A percentile compares a stretch with the other conserved stretches of the same genome.
Evolutionary conservation across 2,329 filamentous ascomycete species (phyloP).

Genomic region (Tolypocladium album): DNA sequence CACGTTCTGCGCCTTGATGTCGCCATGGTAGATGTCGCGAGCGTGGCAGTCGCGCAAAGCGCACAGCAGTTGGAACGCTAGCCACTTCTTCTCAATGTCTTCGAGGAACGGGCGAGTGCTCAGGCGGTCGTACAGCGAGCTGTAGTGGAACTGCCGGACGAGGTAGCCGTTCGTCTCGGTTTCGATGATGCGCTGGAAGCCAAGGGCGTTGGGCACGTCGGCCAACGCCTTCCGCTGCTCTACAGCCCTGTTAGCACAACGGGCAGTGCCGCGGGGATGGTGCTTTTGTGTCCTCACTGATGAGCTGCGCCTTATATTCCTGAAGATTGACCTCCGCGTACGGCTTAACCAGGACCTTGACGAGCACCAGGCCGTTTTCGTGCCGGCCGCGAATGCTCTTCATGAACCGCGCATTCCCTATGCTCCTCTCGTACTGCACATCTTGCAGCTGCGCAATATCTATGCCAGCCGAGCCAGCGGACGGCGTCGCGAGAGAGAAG

Average conservation of each 20-base stretch:
- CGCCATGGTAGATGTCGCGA: slow-evolving; percentile 84
- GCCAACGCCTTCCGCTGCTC: slow-evolving; percentile 70
- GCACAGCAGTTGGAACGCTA: slow-evolving; percentile 90
- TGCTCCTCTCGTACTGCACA: slow-evolving; percentile 80
- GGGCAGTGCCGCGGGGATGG: background rate
- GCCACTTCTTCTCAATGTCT: slow-evolving; percentile 97
- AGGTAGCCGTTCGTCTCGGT: slow-evolving; percentile 87
- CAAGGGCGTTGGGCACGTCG: slow-evolving; percentile 81
- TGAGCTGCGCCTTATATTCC: slow-evolving; percentile 65
- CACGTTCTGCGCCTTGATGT: slow-evolving; percentile 97
- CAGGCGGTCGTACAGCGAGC: slow-evolving; percentile 91
- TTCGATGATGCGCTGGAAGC: slow-evolving; percentile 84
- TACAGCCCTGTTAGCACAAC: slow-evolving; percentile 20
- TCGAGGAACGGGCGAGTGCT: slow-evolving; percentile 94
- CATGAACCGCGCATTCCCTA: slow-evolving; percentile 90
- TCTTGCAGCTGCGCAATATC: slow-evolving; percentile 88
- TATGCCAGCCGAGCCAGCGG: slow-evolving; percentile 84
- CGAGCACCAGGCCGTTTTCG: slow-evolving; percentile 81
- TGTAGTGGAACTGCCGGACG: slow-evolving; percentile 90
- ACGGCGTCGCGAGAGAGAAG: slow-evolving; percentile 86
- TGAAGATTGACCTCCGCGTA: slow-evolving; percentile 73
- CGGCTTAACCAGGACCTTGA: slow-evolving; percentile 91
- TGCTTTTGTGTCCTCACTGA: slow-evolving; percentile 41
- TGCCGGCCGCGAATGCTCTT: slow-evolving; percentile 89
- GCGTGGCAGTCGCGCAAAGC: slow-evolving; percentile 86